Conservation (phyloP, 1,139 yeast species). For the Kodamaea suecica region DNA sequence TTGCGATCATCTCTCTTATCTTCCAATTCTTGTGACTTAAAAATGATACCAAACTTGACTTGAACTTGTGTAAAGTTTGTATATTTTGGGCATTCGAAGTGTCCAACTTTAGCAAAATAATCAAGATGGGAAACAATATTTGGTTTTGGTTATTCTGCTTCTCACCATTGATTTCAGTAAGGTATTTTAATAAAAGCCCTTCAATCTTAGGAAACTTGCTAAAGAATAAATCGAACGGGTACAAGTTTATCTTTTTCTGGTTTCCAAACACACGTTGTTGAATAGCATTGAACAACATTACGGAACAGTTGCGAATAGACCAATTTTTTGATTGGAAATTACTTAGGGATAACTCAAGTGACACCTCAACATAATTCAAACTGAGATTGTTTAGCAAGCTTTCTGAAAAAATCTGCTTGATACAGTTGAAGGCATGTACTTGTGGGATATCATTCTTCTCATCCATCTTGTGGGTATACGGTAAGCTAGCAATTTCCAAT, state of each 20-base stretch:
- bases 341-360: constrained; percentile 57
- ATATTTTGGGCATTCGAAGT: constrained; percentile 7
- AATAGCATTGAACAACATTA: constrained; percentile 85
- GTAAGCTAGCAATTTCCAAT: constrained; percentile 48
- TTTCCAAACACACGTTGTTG: constrained; percentile 79
- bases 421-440: constrained; percentile 88
- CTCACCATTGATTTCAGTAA: constrained; percentile 17
- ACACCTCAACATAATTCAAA: constrained; percentile 51
- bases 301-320: constrained; percentile 89
- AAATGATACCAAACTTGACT: constrained; percentile 8
- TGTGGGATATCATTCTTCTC: constrained; percentile 77
- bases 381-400: constrained; percentile 55
- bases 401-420: constrained; percentile 71
- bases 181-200: constrained; percentile 42
- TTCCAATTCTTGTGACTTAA: constrained; percentile 60
- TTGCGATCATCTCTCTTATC: constrained; percentile 80
- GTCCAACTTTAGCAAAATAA: constrained; percentile 63
- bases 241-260: constrained; percentile 22
- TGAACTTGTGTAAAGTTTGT: constrained; percentile 10
- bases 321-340: constrained; percentile 67
- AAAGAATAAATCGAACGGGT: constrained; percentile 49
- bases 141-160: constrained; percentile 12
- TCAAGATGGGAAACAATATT: constrained; percentile 69
- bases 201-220: constrained; percentile 55
- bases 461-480: constrained; percentile 44